phyloP scores from a whole-genome alignment of 768 basidiomycete genomes.

The Auricularia auricula-judae region DNA sequence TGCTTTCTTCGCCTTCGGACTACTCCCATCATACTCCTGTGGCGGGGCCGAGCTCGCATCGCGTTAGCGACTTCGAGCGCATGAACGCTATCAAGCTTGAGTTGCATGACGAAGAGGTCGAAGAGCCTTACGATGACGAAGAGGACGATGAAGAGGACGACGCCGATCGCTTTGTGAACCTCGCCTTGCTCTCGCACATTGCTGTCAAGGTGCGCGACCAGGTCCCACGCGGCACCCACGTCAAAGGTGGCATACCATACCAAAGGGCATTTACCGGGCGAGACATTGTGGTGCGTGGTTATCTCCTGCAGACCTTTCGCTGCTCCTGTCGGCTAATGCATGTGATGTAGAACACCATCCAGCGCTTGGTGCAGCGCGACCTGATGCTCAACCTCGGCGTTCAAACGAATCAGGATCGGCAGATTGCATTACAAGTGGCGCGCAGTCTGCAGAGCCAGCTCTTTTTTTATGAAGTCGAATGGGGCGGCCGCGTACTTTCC shows the following conservation, averaged over 20 bases:
- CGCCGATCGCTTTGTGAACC: conserved; percentile 29
- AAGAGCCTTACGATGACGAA: conserved; percentile 6
- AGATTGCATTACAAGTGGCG: conserved; percentile 27
- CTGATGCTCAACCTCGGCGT: conserved; percentile 16
- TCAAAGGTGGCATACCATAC: conserved; percentile 31
- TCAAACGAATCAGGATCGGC: conserved; percentile 17
- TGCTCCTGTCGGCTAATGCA: neutral
- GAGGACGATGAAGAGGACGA: conserved; percentile 19
- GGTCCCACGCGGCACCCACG: conserved; percentile 26
- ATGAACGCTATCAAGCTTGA: conserved; percentile 6
- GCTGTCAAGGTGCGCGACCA: conserved; percentile 29
- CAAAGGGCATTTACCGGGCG: conserved; percentile 30
- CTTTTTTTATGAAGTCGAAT: conserved; percentile 37
- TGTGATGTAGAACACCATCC: conserved; percentile 20
- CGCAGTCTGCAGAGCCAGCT: conserved; percentile 29
- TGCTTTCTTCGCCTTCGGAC: neutral
- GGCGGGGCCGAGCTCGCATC: conserved; percentile 1
- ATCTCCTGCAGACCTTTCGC: neutral
- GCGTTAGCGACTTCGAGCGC: conserved; percentile 3
- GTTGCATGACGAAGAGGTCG: conserved; percentile 5
- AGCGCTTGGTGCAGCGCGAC: conserved; percentile 24
- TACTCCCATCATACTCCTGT: neutral
- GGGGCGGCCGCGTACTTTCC: conserved; percentile 26
- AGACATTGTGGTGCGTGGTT: conserved; percentile 29
- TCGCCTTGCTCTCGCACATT: conserved; percentile 28